Base-by-base conservation (phyloP, 2,329 filamentous ascomycete genomes). In the Bipolaris oryzae region DNA sequence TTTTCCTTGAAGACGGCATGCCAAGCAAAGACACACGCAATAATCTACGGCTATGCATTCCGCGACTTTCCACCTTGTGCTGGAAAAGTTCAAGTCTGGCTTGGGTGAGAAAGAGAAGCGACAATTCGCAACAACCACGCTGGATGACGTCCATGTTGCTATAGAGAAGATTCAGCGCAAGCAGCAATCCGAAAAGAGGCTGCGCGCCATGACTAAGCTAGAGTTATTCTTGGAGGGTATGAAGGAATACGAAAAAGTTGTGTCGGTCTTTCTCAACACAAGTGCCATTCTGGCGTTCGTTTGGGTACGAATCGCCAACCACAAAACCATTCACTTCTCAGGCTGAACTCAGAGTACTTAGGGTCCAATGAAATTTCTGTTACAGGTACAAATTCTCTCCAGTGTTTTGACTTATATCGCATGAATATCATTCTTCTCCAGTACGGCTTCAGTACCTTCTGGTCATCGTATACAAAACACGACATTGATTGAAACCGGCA, bases 311-410 rank as follows among this genome's bases (percentile, higher is more conserved):
- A 13, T 28, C 10, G 16, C 31, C 16, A 15, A 38, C 34, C 18
- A 15, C 5, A 38, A 25, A 38, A 38, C 7, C 7, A 7, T 16
- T 3, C 15, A 34, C 20, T 5, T 18, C 34, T 23, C 18, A 25
- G n/a, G 13, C 33, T 38, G 10, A 37, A 48, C 21, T 23, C 16
- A 18, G 11, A 25, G 33, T n/a, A 9, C 1, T 11, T n/a, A 48
- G 45, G 45, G 76, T 1, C 76, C 76, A 0, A 68, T 78, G 53
- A 76, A 77, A 51, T 72, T 77, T 39, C 61, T 77, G 4, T 63
- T 78, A 11, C 56, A 66, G 69, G 68, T 72, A 57, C 16, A 16
- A 16, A 6, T 33, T 6, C 4, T 35, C 11, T n/a, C 9, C 11
- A 1, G 3, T 21, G 5, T 25, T 37, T 23, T 21, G 38, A 23